Base-by-base conservation (phyloP, 1,139 yeast species). In the Diutina ranongensis region DNA sequence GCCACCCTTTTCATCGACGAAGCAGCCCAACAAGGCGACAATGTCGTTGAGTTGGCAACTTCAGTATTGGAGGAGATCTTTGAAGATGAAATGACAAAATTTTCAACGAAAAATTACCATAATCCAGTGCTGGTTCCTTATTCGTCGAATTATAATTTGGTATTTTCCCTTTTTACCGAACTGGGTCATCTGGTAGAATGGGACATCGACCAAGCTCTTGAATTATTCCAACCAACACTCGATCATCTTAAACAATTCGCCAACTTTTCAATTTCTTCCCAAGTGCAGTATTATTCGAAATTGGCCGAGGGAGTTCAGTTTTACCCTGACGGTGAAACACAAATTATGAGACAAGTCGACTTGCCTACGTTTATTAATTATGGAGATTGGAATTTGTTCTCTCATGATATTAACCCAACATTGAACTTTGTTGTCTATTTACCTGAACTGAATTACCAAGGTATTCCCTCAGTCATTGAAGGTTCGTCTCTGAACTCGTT, bases 221-320 rank as follows among this genome's bases (percentile, higher is more conserved):
- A n/a, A 7, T n/a, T 25, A 3, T 22, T 38, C 32, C 31, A 38
- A 22, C 32, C 42, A n/a, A 22, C 16, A 7, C 9, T 38, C 15
- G 32, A 38, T 9, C 10, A 25, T 7, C 32, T 38, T 12, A 56
- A 65, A 2, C 74, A 75, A 33, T 71, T 78, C 50, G 75, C 88
- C 34, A 80, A 83, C 52, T 78, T 89, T 57, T 74, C 92, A 1
- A 68, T 89, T 19, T 92, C 85, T 52, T 72, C 94, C 2, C 95
- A 87, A 57, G 73, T 85, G 41, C 85, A 83, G 51, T 83, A 83
- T 60, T 86, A 78, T 57, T 75, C 83, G 3, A 60, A 63, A 36
- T 60, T 75, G 21, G 55, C 66, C 13, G 54, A 55, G 22, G 56
- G 57, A 3, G 65, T 67, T 2, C 50, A 10, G 20, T 58, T 49